Evolutionary conservation across 2,329 filamentous ascomycete species (phyloP).

Genomic region (Septoria linicola): DNA sequence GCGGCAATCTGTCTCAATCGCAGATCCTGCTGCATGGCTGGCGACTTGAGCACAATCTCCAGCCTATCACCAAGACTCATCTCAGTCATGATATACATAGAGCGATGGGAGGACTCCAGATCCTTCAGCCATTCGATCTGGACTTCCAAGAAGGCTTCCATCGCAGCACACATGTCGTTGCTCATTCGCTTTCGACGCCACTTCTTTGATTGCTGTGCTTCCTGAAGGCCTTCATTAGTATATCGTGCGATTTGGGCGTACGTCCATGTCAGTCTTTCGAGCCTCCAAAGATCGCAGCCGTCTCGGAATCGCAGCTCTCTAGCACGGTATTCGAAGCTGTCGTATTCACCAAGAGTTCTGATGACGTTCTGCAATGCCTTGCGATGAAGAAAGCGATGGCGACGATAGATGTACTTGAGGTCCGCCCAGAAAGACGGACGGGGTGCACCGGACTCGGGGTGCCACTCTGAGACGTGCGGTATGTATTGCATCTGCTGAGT

Average conservation of each 20-base stretch:
- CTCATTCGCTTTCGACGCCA: background rate
- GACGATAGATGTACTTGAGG: background rate
- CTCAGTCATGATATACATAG: background rate
- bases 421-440: background rate
- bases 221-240: background rate
- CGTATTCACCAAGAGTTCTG: background rate
- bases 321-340: background rate
- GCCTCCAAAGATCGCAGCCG: background rate
- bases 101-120: background rate
- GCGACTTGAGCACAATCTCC: background rate
- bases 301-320: background rate
- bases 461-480: background rate
- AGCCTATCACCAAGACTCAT: background rate
- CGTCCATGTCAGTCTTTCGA: slow-evolving; percentile 1
- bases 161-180: background rate
- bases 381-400: slow-evolving; percentile 4
- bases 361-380: background rate
- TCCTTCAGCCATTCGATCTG: background rate
- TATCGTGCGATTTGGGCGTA: background rate
- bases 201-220: background rate
- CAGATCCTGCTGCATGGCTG: background rate
- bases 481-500: background rate
- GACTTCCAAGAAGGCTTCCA: background rate
- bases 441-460: background rate
- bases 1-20: background rate